phyloP scores from a whole-genome alignment of 2,329 filamentous ascomycete genomes.

The Paraphoma chrysanthemicola region DNA sequence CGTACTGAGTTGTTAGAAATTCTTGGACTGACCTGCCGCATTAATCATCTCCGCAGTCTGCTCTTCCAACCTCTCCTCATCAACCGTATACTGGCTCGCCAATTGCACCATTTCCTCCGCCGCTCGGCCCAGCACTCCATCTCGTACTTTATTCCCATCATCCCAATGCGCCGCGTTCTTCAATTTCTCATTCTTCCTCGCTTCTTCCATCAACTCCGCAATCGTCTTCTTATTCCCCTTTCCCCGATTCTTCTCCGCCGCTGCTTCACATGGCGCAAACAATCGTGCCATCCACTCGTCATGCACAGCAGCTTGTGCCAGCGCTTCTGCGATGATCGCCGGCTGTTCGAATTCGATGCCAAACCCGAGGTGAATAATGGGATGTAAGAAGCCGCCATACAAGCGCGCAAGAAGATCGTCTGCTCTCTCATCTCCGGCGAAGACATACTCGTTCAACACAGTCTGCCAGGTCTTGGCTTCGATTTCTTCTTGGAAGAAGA shows the following conservation, averaged over 20 bases:
- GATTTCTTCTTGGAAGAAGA: conserved; percentile 79
- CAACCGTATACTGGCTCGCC: conserved; percentile 61
- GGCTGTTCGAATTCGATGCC: conserved; percentile 84
- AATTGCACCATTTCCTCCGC: conserved; percentile 68
- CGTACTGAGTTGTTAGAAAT: too few relatives aligned
- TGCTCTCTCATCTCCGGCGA: conserved; percentile 68
- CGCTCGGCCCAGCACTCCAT: conserved; percentile 72
- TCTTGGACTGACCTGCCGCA: conserved; percentile 57
- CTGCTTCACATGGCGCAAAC: conserved; percentile 62
- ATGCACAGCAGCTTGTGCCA: conserved; percentile 80
- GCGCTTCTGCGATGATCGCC: conserved; percentile 78
- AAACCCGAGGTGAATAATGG: conserved; percentile 84
- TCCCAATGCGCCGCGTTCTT: conserved; percentile 57
- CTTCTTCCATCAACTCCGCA: conserved; percentile 67
- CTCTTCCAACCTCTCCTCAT: conserved; percentile 65
- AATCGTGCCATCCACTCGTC: conserved; percentile 62
- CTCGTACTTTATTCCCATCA: conserved; percentile 69
- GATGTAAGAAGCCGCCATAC: conserved; percentile 75
- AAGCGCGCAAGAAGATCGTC: conserved; percentile 74
- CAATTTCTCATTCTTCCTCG: conserved; percentile 64
- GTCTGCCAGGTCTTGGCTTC: conserved; percentile 66
- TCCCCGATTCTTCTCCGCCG: conserved; percentile 42
- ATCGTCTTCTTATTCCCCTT: conserved; percentile 50
- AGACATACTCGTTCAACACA: conserved; percentile 71
- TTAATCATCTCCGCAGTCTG: conserved; percentile 75